These are phyloP conservation scores for Knufia fluminis DNA, from an alignment of 2,329 filamentous ascomycete species.

Conservation along the genomic window DNA sequence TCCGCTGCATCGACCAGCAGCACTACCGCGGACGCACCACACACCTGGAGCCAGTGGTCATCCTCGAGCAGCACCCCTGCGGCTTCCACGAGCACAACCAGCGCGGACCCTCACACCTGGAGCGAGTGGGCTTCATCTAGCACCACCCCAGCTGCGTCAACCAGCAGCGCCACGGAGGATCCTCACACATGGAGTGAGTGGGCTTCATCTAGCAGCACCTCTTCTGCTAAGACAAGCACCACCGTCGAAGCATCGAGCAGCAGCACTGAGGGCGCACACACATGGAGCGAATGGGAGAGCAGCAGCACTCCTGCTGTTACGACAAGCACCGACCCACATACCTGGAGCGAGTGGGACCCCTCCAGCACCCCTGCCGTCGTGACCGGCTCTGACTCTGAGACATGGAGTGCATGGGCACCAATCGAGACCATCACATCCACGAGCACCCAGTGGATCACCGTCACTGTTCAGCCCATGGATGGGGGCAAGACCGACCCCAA, in stretches of 20 bases:
- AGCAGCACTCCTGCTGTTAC: constrained; percentile 8
- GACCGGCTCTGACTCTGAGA: constrained; percentile 2
- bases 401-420: constrained; percentile 1
- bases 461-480: constrained; percentile 1
- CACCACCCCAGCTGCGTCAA: constrained; percentile 22
- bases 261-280: background rate
- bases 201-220: constrained; percentile 55
- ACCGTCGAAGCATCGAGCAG: constrained; percentile 5
- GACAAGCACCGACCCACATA: constrained; percentile 14
- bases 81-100: constrained; percentile 18
- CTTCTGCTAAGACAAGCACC: constrained; percentile 37
- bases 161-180: constrained; percentile 19
- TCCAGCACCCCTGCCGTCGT: constrained; percentile 15
- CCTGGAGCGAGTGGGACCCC: constrained; percentile 13
- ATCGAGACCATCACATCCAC: constrained; percentile 5
- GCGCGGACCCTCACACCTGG: constrained; percentile 16
- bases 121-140: constrained; percentile 21
- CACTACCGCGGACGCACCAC: too few relatives aligned
- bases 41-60: too few relatives aligned
- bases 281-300: constrained; percentile 15
- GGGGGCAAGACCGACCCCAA: too few relatives aligned
- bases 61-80: too few relatives aligned
- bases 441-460: constrained; percentile 8
- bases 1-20: too few relatives aligned
- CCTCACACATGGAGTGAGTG: constrained; percentile 57